These are phyloP conservation scores for Poronia punctata DNA, from an alignment of 495 filamentous ascomycete species.

Conservation along the genomic window DNA sequence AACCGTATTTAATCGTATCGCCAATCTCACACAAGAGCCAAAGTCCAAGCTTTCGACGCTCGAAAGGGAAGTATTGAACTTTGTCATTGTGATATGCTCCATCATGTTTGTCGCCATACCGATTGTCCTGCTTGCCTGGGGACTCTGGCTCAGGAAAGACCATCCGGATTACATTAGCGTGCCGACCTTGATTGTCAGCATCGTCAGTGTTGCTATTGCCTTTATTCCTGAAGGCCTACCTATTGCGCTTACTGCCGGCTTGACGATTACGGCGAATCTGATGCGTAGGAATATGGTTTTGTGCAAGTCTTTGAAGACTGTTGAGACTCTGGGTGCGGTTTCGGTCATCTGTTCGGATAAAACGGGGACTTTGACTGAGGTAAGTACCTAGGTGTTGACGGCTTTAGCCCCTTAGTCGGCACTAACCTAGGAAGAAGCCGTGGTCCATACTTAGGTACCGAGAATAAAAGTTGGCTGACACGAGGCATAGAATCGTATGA, in stretches of 20 bases:
- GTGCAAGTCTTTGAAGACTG: constrained; percentile 59
- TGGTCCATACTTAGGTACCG: neutral
- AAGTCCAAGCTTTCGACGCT: constrained; percentile 57
- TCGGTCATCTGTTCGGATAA: constrained; percentile 64
- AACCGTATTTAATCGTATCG: constrained; percentile 63
- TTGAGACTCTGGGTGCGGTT: constrained; percentile 64
- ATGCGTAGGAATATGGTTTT: constrained; percentile 60
- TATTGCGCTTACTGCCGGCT: constrained; percentile 54
- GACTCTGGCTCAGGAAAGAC: constrained; percentile 52
- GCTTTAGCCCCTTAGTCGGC: too few species aligned
- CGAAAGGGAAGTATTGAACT: constrained; percentile 60
- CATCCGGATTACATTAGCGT: constrained; percentile 63
- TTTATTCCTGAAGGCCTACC: constrained; percentile 70
- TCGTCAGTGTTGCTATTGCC: constrained; percentile 62
- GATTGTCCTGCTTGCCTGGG: constrained; percentile 53
- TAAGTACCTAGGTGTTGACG: constrained; percentile 17
- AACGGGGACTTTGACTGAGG: constrained; percentile 60
- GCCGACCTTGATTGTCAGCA: constrained; percentile 56
- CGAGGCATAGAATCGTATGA: constrained; percentile 49
- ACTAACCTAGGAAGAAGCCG: neutral
- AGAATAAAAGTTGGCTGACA: neutral
- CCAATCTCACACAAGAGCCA: constrained; percentile 56
- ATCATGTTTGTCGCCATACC: constrained; percentile 50
- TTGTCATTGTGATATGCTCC: constrained; percentile 55
- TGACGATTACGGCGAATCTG: constrained; percentile 51